Percentiles rank a stretch among this genome's conserved stretches.
Evolutionary conservation across 2,329 filamentous ascomycete genomes (phyloP).

Genomic region (Phialemonium atrogriseum): DNA sequence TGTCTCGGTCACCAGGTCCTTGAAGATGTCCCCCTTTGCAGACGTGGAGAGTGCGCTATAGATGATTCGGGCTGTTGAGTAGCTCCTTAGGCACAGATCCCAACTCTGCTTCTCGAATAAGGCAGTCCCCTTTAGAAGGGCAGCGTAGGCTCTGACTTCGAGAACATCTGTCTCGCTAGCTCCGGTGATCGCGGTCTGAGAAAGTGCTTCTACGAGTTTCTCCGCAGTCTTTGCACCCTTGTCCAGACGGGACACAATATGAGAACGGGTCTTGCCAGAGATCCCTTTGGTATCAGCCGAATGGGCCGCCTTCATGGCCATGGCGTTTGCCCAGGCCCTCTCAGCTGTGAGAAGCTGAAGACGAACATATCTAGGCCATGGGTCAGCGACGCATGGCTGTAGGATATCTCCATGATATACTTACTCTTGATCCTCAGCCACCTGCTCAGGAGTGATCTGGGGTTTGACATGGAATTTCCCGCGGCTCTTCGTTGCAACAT

Average conservation of each 20-base stretch:
- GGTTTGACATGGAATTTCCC: constrained; percentile 73
- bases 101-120: constrained; percentile 85
- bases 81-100: constrained; percentile 68
- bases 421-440: constrained; percentile 70
- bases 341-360: constrained; percentile 82
- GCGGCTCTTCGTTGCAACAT: constrained; percentile 73
- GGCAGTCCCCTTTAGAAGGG: constrained; percentile 66
- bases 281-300: constrained; percentile 73
- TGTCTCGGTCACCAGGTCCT: constrained; percentile 75
- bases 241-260: constrained; percentile 79
- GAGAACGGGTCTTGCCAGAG: constrained; percentile 68
- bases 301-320: constrained; percentile 84
- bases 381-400: too few species aligned
- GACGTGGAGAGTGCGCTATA: constrained; percentile 67
- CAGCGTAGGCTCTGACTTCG: constrained; percentile 78
- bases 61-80: constrained; percentile 69
- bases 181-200: constrained; percentile 53
- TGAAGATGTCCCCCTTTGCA: constrained; percentile 67
- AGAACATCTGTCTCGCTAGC: constrained; percentile 65
- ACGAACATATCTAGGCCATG: constrained; percentile 60
- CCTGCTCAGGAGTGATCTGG: constrained; percentile 63
- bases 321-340: constrained; percentile 89
- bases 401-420: too few species aligned
- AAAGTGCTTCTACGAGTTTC: constrained; percentile 57
- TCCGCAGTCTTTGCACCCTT: constrained; percentile 70